phyloP scores from a whole-genome alignment of 352 stramenopile genomes.

The Globisporangium parvum region DNA sequence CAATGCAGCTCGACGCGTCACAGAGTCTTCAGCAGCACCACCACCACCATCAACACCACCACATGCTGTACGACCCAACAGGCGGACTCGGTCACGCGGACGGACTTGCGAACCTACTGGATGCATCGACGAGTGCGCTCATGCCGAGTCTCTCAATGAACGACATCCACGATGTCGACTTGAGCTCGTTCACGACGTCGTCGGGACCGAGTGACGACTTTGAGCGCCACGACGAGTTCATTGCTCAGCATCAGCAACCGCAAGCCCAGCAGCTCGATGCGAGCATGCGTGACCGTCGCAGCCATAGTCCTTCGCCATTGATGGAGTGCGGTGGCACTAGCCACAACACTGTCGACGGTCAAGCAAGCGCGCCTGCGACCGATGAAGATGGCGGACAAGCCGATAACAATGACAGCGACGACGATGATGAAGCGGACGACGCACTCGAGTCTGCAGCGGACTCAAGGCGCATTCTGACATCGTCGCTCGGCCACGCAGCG shows the following conservation, averaged over 20 bases:
- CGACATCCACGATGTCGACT: slow-evolving; percentile 57
- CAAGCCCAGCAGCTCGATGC: no score
- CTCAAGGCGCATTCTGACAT: neutral
- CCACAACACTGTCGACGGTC: no score
- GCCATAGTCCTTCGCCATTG: no score
- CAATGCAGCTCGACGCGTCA: slow-evolving; percentile 2
- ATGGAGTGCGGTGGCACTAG: no score
- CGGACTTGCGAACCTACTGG: slow-evolving; percentile 14
- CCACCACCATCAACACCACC: slow-evolving; percentile 2
- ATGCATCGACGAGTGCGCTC: slow-evolving; percentile 26
- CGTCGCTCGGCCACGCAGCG: slow-evolving; percentile 20
- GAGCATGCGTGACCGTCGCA: no score
- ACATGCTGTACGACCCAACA: slow-evolving; percentile 16
- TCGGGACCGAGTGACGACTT: slow-evolving; percentile 3
- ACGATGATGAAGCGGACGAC: neutral
- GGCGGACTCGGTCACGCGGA: slow-evolving; percentile 11
- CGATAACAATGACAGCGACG: no score
- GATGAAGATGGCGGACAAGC: neutral
- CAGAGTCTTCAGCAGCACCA: neutral
- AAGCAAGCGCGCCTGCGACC: neutral
- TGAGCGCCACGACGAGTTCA: neutral
- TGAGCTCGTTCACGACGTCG: slow-evolving; percentile 28
- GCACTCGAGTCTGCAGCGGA: neutral
- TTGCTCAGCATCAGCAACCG: neutral
- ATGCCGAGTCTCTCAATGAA: slow-evolving; percentile 49